phyloP scores from a whole-genome alignment of 257 asterid species.

The Jacaranda mimosifolia region DNA sequence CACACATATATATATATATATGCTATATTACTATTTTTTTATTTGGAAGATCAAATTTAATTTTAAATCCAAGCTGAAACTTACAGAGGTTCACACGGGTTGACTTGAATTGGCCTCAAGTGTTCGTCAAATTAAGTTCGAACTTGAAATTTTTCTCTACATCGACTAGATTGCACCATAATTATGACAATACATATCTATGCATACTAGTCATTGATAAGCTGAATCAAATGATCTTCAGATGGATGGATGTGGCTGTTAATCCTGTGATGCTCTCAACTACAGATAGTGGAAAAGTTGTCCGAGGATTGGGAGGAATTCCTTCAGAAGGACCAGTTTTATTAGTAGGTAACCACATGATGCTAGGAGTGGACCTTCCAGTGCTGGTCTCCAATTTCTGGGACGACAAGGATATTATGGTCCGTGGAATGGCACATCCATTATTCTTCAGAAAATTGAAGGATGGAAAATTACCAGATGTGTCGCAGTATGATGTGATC shows the following conservation, averaged over 20 bases:
- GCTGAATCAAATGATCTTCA: constrained; percentile 1
- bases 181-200: no score
- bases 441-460: neutral
- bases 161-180: no score
- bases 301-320: constrained; percentile 30
- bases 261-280: constrained; percentile 32
- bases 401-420: neutral
- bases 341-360: constrained; percentile 30
- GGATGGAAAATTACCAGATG: neutral
- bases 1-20: no score
- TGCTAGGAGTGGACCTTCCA: neutral
- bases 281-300: constrained; percentile 6
- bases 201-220: neutral
- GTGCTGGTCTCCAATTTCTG: constrained; percentile 11
- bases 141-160: no score
- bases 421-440: constrained; percentile 31
- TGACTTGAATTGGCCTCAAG: no score
- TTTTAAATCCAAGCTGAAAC: no score
- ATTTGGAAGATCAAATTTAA: no score
- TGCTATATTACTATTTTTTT: no score
- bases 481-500: neutral
- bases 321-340: constrained; percentile 36
- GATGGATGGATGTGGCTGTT: constrained; percentile 27
- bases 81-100: no score
- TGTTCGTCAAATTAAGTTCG: no score